Percentiles rank a stretch among this genome's conserved stretches.
These are phyloP conservation scores for Ustilago esculenta DNA, from an alignment of 1,284 basidiomycete species.

Conservation along the genomic window DNA sequence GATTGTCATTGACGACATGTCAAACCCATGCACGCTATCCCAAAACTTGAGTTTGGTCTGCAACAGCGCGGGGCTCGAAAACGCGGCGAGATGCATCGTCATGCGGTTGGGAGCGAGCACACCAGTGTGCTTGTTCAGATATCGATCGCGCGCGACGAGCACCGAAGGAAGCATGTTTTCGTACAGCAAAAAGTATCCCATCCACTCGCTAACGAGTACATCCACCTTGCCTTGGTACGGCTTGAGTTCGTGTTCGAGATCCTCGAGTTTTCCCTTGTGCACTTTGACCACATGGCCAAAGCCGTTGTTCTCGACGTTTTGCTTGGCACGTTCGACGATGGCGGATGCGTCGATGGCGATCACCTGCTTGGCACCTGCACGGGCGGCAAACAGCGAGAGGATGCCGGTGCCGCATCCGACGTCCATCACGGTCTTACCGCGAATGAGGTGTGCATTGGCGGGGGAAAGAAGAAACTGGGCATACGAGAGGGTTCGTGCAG, in stretches of 20 bases:
- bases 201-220: constrained; percentile 96
- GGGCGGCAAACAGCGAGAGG: constrained; percentile 88
- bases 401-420: constrained; percentile 78
- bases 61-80: constrained; percentile 78
- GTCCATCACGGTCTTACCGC: constrained; percentile 87
- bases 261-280: constrained; percentile 86
- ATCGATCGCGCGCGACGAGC: constrained; percentile 83
- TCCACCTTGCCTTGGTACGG: constrained; percentile 79
- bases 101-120: constrained; percentile 93
- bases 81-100: constrained; percentile 82
- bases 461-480: constrained; percentile 81
- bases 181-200: constrained; percentile 77
- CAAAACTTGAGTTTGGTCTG: constrained; percentile 88
- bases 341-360: constrained; percentile 92
- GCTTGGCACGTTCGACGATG: constrained; percentile 82
- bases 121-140: constrained; percentile 74
- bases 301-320: constrained; percentile 83
- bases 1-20: constrained; percentile 59
- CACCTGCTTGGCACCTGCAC: constrained; percentile 89
- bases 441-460: constrained; percentile 83
- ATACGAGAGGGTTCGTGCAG: constrained; percentile 91
- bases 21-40: constrained; percentile 83
- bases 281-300: constrained; percentile 80
- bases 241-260: constrained; percentile 76
- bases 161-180: constrained; percentile 98